Evolutionary conservation across 1,284 basidiomycete species (phyloP).

Genomic region (Boletus hoseneyae): DNA sequence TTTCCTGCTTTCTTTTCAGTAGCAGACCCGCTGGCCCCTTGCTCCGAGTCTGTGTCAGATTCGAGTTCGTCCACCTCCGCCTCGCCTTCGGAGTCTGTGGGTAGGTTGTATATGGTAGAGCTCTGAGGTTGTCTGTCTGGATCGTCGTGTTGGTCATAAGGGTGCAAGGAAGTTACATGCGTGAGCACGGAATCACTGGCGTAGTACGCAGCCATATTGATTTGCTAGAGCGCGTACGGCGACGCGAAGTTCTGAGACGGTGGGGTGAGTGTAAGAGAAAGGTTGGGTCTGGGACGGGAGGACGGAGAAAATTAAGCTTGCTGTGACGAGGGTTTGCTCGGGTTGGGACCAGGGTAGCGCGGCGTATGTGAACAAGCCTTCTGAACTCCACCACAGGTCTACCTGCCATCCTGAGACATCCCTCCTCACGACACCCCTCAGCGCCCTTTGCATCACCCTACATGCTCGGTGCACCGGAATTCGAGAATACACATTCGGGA

Average conservation of each 20-base stretch:
- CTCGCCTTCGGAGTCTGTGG: constrained; percentile 40
- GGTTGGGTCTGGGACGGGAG: constrained; percentile 1
- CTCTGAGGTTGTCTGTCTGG: constrained; percentile 22
- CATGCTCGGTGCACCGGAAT: background rate
- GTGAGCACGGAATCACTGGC: constrained; percentile 28
- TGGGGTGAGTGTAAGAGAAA: constrained; percentile 3
- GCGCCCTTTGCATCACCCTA: background rate
- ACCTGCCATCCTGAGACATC: constrained; percentile 26
- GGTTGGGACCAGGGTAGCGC: constrained; percentile 22
- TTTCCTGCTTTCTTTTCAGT: constrained; percentile 33
- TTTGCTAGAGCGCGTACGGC: constrained; percentile 7
- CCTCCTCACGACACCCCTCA: constrained; percentile 2
- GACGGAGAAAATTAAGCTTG: constrained; percentile 11
- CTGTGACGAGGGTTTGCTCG: constrained; percentile 10
- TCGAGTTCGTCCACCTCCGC: constrained; percentile 63
- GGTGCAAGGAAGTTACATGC: constrained; percentile 32
- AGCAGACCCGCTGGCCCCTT: constrained; percentile 38
- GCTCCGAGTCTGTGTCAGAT: constrained; percentile 49
- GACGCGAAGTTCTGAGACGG: constrained; percentile 7
- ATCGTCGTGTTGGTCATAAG: constrained; percentile 28
- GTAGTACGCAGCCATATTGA: constrained; percentile 33
- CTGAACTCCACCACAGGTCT: constrained; percentile 17
- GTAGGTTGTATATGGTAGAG: constrained; percentile 31
- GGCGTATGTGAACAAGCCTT: constrained; percentile 26
- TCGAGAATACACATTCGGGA: background rate